These are phyloP conservation scores for Eucalyptus marginata DNA, from an alignment of 345 rosid species.

Conservation along the genomic window DNA sequence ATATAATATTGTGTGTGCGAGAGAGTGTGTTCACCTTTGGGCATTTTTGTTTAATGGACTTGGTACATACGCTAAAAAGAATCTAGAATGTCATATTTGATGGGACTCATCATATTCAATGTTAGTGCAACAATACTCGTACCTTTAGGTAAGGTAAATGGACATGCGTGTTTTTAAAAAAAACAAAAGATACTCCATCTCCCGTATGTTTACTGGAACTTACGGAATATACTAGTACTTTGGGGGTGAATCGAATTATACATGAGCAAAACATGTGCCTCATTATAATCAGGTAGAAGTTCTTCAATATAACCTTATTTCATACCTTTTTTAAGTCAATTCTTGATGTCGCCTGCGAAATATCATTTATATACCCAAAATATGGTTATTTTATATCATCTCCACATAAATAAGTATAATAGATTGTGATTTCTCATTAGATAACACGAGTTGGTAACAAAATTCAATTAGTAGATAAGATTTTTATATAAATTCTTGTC, in stretches of 20 bases:
- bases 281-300: neutral
- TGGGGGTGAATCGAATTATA: neutral
- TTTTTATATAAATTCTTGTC: neutral
- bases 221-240: neutral
- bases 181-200: neutral
- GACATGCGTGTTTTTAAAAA: neutral
- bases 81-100: neutral
- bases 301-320: neutral
- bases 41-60: neutral
- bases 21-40: neutral
- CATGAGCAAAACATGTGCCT: neutral
- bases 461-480: neutral
- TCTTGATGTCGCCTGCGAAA: neutral
- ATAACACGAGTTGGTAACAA: neutral
- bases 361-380: neutral
- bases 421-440: neutral
- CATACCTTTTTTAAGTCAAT: neutral
- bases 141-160: neutral
- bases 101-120: neutral
- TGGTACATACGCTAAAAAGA: neutral
- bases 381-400: neutral
- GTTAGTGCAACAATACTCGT: neutral
- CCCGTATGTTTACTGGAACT: neutral
- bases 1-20: neutral
- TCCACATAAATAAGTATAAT: neutral